Conservation (phyloP, 164 flowering plant genomes). For the Stephania cephalantha region DNA sequence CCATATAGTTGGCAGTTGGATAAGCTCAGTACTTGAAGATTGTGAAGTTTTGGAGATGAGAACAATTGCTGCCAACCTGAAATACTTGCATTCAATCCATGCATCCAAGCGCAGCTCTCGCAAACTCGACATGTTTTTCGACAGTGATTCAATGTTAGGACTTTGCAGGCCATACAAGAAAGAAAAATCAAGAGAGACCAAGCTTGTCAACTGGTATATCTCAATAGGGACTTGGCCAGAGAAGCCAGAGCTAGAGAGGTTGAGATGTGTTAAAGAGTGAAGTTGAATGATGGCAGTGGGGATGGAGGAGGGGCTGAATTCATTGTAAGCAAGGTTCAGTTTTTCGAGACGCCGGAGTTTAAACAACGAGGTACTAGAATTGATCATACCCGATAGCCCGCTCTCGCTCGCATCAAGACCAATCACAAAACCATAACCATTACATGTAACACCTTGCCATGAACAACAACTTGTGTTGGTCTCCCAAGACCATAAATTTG, state of each 20-base stretch:
- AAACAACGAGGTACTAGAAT: neutral
- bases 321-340: neutral
- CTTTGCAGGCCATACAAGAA: no score
- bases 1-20: neutral
- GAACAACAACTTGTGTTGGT: conserved; percentile 23
- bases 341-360: neutral
- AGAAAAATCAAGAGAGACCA: conserved; percentile 19
- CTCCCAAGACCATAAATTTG: conserved; percentile 29
- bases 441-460: conserved; percentile 22
- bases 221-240: conserved; percentile 31
- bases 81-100: conserved; percentile 20
- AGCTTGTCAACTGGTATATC: conserved; percentile 21
- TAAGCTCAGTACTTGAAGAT: neutral
- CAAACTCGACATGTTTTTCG: conserved; percentile 20
- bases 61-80: neutral
- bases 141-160: conserved; percentile 11
- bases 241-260: conserved; percentile 23
- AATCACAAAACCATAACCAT: neutral
- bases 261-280: neutral
- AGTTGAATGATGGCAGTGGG: neutral
- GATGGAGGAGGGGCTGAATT: neutral
- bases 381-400: neutral
- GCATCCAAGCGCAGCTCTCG: conserved; percentile 28
- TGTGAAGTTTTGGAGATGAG: neutral
- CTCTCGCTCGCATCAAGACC: neutral